phyloP scores from a whole-genome alignment of 208 protist species.

The Herpetomonas samuelpessoai region DNA sequence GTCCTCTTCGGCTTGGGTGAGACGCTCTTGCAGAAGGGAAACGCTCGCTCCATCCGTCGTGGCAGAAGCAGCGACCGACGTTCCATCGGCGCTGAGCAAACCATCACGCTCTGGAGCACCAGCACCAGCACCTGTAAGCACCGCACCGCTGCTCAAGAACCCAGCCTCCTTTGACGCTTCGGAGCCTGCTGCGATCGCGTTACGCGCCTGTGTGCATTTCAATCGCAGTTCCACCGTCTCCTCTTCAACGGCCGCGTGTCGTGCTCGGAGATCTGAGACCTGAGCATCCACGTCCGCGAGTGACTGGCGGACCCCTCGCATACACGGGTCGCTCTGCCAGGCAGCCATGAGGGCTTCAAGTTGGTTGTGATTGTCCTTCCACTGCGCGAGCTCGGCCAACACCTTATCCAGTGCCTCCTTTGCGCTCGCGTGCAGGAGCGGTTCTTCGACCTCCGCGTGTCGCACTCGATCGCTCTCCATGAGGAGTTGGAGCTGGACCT shows the following conservation, averaged over 20 bases:
- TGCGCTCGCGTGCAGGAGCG: conserved; percentile 38
- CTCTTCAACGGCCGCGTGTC: conserved; percentile 19
- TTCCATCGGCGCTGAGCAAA: too few relatives aligned
- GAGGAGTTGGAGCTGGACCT: conserved; percentile 62
- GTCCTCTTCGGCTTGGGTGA: conserved; percentile 17
- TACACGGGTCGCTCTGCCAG: conserved; percentile 31
- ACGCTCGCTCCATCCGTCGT: conserved; percentile 5
- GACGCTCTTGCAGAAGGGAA: conserved; percentile 18
- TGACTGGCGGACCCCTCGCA: conserved; percentile 18
- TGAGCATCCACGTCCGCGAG: conserved; percentile 23
- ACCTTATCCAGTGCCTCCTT: conserved; percentile 23
- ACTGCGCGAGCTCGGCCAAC: conserved; percentile 21
- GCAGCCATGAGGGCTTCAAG: conserved; percentile 26
- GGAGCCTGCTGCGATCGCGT: too few relatives aligned
- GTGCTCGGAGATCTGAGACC: conserved; percentile 10
- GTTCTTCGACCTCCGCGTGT: conserved; percentile 64
- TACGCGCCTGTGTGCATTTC: too few relatives aligned
- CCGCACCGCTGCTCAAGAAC: too few relatives aligned
- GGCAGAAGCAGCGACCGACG: neutral
- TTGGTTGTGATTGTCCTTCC: conserved; percentile 30
- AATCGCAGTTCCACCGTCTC: too few relatives aligned
- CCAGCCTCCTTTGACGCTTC: too few relatives aligned
- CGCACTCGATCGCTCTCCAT: conserved; percentile 43
- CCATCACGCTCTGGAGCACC: neutral
- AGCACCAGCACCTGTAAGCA: neutral